phyloP scores from a whole-genome alignment of 2,329 filamentous ascomycete genomes.

The Fusarium hainanense region DNA sequence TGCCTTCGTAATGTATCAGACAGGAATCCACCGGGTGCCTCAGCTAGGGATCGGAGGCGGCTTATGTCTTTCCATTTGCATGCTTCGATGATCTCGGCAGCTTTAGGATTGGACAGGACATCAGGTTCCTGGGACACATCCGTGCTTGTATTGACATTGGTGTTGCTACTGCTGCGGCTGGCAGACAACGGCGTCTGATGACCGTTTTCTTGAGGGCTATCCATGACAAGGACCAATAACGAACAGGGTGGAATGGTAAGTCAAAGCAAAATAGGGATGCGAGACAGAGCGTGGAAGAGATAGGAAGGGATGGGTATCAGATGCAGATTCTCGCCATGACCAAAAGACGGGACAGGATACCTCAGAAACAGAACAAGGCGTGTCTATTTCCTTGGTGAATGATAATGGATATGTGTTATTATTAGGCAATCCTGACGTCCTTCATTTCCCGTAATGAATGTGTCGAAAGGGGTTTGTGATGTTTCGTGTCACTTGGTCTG shows the following conservation, averaged over 20 bases:
- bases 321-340: slow-evolving; percentile 29
- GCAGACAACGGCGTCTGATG: slow-evolving; percentile 18
- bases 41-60: slow-evolving; percentile 67
- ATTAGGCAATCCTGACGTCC: background rate
- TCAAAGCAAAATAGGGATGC: background rate
- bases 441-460: slow-evolving; percentile 3
- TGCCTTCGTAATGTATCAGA: slow-evolving; percentile 74
- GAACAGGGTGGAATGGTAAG: background rate
- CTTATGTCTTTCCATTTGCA: slow-evolving; percentile 68
- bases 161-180: slow-evolving; percentile 26
- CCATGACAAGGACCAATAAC: slow-evolving; percentile 26
- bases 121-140: slow-evolving; percentile 28
- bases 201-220: slow-evolving; percentile 15
- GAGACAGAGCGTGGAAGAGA: background rate
- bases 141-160: slow-evolving; percentile 22
- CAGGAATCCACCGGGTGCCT: slow-evolving; percentile 73
- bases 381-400: slow-evolving; percentile 2
- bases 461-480: slow-evolving; percentile 16
- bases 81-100: slow-evolving; percentile 61
- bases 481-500: slow-evolving; percentile 33
- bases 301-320: slow-evolving; percentile 14
- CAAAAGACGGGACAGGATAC: background rate
- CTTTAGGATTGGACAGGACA: slow-evolving; percentile 46
- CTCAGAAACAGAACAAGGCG: background rate
- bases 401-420: background rate